Evolutionary conservation across 2,329 filamentous ascomycete species (phyloP).

Genomic region (Venturia effusa): DNA sequence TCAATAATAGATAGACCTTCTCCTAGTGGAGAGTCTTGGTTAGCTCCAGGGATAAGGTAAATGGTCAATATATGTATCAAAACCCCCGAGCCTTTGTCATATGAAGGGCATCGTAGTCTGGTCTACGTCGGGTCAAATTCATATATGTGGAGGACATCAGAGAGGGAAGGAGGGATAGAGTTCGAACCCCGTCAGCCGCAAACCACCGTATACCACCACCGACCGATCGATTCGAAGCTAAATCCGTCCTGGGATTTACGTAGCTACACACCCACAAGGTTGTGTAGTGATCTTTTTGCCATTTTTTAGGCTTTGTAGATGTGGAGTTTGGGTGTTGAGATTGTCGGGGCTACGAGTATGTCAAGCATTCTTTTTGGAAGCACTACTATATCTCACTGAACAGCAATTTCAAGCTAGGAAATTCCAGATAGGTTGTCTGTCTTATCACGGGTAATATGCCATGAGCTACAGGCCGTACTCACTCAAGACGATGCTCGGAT

Average conservation of each 20-base stretch:
- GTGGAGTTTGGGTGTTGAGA: background rate
- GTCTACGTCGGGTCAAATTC: background rate
- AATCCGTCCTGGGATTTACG: background rate
- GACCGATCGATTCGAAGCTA: background rate
- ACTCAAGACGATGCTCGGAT: too few species aligned
- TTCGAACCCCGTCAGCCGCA: background rate
- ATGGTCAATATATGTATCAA: background rate
- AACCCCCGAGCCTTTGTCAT: background rate
- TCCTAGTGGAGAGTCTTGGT: background rate
- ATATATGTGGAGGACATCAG: background rate
- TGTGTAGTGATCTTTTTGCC: background rate
- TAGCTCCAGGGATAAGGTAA: background rate
- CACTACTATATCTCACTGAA: too few species aligned
- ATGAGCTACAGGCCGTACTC: too few species aligned
- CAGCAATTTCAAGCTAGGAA: too few species aligned
- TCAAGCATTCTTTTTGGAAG: too few species aligned
- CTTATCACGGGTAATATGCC: too few species aligned
- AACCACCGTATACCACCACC: background rate
- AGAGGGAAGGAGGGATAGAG: too few species aligned
- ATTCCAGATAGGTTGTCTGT: too few species aligned
- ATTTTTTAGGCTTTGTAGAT: background rate
- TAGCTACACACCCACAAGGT: background rate
- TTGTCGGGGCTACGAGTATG: too few species aligned
- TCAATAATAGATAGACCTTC: background rate
- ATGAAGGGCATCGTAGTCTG: slow-evolving; percentile 1